Percentiles rank a stretch among this genome's conserved stretches.
Evolutionary conservation across 139 green algal genomes (phyloP).

Genomic region (Pseudopediastrum boryanum): DNA sequence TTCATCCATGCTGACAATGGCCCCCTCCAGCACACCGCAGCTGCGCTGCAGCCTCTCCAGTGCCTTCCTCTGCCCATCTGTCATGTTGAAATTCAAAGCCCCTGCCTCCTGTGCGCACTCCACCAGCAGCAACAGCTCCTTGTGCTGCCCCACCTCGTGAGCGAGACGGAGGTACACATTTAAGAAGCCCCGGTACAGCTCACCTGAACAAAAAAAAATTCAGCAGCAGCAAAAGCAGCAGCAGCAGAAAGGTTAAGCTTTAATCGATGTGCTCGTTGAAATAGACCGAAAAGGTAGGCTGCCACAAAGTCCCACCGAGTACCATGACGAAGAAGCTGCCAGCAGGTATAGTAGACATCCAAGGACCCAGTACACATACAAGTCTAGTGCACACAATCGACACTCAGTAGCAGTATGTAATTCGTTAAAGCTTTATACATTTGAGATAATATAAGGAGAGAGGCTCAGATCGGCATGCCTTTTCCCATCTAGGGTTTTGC

Average conservation of each 20-base stretch:
- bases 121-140: conserved; percentile 66
- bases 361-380: no score
- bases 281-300: no score
- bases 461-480: no score
- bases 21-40: conserved; percentile 60
- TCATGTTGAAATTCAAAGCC: conserved; percentile 52
- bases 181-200: conserved; percentile 70
- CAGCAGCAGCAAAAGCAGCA: neutral
- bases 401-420: no score
- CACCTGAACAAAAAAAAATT: neutral
- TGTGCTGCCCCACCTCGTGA: conserved; percentile 65
- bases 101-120: conserved; percentile 34
- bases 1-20: conserved; percentile 61
- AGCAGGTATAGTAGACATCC: no score
- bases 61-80: conserved; percentile 43
- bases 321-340: no score
- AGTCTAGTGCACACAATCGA: no score
- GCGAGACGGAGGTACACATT: conserved; percentile 72
- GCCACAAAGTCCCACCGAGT: no score
- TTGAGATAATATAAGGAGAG: no score
- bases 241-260: neutral
- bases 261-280: neutral
- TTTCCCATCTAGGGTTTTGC: no score
- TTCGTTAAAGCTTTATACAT: no score
- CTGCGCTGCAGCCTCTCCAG: conserved; percentile 40